Conservation (phyloP, 1,284 basidiomycete genomes). For the Cutaneotrichosporon spelunceum region DNA sequence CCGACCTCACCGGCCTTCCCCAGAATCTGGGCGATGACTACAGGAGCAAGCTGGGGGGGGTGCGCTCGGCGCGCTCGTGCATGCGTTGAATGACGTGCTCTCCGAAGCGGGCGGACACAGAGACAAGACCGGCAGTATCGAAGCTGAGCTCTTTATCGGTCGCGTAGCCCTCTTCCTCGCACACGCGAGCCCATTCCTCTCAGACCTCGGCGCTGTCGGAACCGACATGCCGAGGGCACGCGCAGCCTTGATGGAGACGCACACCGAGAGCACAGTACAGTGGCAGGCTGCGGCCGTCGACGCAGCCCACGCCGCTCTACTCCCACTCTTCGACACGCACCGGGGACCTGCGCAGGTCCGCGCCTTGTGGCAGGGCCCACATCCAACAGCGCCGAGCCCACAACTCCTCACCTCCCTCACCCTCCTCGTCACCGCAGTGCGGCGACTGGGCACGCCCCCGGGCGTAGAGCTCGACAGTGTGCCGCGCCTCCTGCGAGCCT, state of each 20-base stretch:
- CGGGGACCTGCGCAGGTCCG: slow-evolving; percentile 29
- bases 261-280: slow-evolving; percentile 31
- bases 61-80: slow-evolving; percentile 32
- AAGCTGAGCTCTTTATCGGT: slow-evolving; percentile 46
- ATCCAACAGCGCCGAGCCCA: slow-evolving; percentile 34
- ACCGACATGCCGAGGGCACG: slow-evolving; percentile 19
- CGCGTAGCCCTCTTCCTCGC: slow-evolving; percentile 44
- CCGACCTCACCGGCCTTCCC: slow-evolving; percentile 38
- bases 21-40: slow-evolving; percentile 28
- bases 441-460: slow-evolving; percentile 39
- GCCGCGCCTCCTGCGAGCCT: slow-evolving; percentile 27
- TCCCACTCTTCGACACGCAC: slow-evolving; percentile 30
- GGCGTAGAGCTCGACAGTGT: slow-evolving; percentile 26
- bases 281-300: slow-evolving; percentile 32
- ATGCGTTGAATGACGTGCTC: slow-evolving; percentile 32
- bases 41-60: slow-evolving; percentile 19
- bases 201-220: slow-evolving; percentile 28
- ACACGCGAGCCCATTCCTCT: slow-evolving; percentile 33
- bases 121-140: slow-evolving; percentile 32
- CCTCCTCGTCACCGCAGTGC: slow-evolving; percentile 33
- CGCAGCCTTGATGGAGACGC: slow-evolving; percentile 28
- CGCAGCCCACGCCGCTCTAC: slow-evolving; percentile 25
- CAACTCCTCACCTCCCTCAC: slow-evolving; percentile 36
- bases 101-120: slow-evolving; percentile 25
- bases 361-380: slow-evolving; percentile 37